Base-by-base conservation (phyloP, 1,284 basidiomycete species). In the Wallemia ichthyophaga region DNA sequence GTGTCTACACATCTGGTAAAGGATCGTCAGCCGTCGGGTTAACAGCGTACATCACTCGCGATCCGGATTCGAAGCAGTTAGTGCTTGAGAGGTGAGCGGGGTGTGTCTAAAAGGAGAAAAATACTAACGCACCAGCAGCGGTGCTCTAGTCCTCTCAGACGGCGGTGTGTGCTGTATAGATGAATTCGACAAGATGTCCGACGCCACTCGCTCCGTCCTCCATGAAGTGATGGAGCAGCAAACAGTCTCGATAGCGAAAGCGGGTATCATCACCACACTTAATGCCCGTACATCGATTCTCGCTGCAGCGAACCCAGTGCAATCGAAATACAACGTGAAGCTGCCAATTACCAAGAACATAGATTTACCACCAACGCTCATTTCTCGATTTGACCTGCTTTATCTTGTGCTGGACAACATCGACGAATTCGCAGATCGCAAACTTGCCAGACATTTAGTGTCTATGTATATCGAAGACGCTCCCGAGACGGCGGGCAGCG, bases 181-280 rank as follows among this genome's bases (percentile, higher is more conserved):
- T 67, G 92, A 96, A 71, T 98, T 98, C 66, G 94, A 98, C 73
- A 98, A 98, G 71, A 98, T 98, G 92, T 85, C 84, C 1, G 92
- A 98, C 66, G 80, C 88, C 0, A 96, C 92, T 9, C 78, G 94
- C 57, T 91, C 85, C 69, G 94, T 96, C 1, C 73, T 98, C 58
- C 92, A 98, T 69, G 94, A 98, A 82, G 94, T 96, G 37, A 98
- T 98, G 92, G 92, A 98, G 78, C 92, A 98, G 81, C 92, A 98
- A 82, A 98, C 92, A 0, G 89, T 98, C 1, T 96, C 91, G 1
- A 92, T 98, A 62, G 94, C 94, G n/a, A 98, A 98, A 71, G 92
- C 92, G 0, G 94, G 94, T 11, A 98, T 98, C 67, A 98, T 96
- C 68, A 98, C 92, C 0, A 96, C 94, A 0, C 75, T 98, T 63